These are phyloP conservation scores for Phytophthora constricta DNA, from an alignment of 352 stramenopile species.

Conservation along the genomic window DNA sequence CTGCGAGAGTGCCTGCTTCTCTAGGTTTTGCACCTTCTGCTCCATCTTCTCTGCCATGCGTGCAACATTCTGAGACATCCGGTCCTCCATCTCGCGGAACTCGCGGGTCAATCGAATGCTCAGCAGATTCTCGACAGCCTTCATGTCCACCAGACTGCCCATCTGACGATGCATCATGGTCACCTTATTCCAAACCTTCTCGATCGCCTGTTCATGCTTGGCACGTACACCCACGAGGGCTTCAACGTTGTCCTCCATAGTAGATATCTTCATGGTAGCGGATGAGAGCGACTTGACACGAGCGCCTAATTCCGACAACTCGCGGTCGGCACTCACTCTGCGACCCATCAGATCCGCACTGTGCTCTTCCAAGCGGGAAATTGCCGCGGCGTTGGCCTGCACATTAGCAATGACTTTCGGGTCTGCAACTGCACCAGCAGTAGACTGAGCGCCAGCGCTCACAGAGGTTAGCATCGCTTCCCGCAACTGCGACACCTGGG, in stretches of 20 bases:
- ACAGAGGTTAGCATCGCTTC: slow-evolving; percentile 48
- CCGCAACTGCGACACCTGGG: slow-evolving; percentile 61
- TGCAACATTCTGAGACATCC: slow-evolving; percentile 58
- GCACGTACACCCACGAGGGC: slow-evolving; percentile 49
- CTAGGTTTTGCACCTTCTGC: slow-evolving; percentile 58
- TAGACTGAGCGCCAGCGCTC: slow-evolving; percentile 17
- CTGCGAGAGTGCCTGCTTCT: slow-evolving; percentile 61
- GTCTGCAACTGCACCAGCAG: slow-evolving; percentile 19
- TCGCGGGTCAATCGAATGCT: slow-evolving; percentile 72
- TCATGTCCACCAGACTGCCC: slow-evolving; percentile 60
- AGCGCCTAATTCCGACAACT: slow-evolving; percentile 59
- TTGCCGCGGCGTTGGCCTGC: slow-evolving; percentile 56
- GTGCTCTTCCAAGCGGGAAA: slow-evolving; percentile 76
- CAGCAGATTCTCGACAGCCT: slow-evolving; percentile 70
- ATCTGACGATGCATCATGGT: slow-evolving; percentile 60
- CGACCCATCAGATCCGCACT: slow-evolving; percentile 66
- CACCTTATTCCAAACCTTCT: slow-evolving; percentile 61
- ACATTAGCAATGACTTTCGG: slow-evolving; percentile 45
- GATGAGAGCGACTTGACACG: slow-evolving; percentile 66
- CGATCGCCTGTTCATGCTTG: slow-evolving; percentile 65
- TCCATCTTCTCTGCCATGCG: slow-evolving; percentile 78
- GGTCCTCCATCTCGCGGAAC: slow-evolving; percentile 76
- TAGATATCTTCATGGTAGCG: slow-evolving; percentile 60
- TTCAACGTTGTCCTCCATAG: slow-evolving; percentile 69
- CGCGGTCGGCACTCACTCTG: slow-evolving; percentile 69